Evolutionary conservation across 1,284 basidiomycete species (phyloP).

Genomic region (Wallemia ichthyophaga): DNA sequence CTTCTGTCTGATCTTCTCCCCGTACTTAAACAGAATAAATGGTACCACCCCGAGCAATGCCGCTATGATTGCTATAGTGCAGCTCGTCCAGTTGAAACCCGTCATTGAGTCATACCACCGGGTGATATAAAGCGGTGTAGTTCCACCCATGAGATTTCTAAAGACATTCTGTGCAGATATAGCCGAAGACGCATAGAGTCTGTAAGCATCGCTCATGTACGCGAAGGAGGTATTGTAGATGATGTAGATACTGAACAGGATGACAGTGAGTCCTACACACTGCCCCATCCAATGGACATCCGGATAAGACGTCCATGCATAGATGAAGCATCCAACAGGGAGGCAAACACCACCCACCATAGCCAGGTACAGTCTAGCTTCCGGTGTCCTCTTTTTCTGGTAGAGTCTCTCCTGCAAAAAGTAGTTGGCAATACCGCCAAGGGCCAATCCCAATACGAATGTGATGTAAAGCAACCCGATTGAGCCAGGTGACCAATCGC

Average conservation of each 20-base stretch:
- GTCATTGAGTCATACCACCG: neutral
- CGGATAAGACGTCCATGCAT: constrained; percentile 7
- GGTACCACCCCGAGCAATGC: constrained; percentile 4
- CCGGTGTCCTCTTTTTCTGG: constrained; percentile 2
- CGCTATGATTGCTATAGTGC: neutral
- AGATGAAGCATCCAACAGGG: constrained; percentile 7
- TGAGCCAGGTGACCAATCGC: neutral
- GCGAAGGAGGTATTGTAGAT: neutral
- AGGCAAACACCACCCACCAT: constrained; percentile 6
- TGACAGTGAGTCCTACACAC: neutral
- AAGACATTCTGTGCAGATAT: neutral
- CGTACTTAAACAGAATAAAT: constrained; percentile 4
- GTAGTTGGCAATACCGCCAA: neutral
- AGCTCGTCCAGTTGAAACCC: neutral
- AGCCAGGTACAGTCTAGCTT: constrained; percentile 7
- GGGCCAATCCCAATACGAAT: neutral
- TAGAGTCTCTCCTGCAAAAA: neutral
- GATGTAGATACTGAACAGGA: constrained; percentile 4
- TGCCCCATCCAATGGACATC: constrained; percentile 7
- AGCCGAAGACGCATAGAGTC: neutral
- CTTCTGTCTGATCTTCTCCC: constrained; percentile 1
- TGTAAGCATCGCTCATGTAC: neutral
- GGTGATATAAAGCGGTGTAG: neutral
- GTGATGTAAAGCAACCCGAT: neutral
- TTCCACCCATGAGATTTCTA: neutral